Base-by-base conservation (phyloP, 768 basidiomycete genomes). In the Rhodotorula diobovata region DNA sequence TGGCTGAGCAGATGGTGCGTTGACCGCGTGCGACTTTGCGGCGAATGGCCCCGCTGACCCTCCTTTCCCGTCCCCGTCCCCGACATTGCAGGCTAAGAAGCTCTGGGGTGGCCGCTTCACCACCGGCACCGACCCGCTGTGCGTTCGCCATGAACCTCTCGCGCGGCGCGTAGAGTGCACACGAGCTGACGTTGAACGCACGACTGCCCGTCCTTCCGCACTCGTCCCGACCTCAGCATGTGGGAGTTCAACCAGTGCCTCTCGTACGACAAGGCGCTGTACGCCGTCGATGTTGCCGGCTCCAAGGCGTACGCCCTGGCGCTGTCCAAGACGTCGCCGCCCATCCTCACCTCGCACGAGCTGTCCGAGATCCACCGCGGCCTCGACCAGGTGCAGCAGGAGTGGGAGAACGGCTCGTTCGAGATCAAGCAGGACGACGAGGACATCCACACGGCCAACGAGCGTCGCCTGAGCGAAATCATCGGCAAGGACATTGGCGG, bases 381-480 rank as follows among this genome's bases (percentile, higher is more conserved):
- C 18, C 84, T 99, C 60, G 81, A 83, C 67, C 80, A 81, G 43
- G 93, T 99, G 58, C 87, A 85, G 64, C 83, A 85, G 76, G 96
- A 98, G 82, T 99, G 96, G 96, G 85, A 85, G 76, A 83, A 83
- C 28, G 89, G 90, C 57, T 83, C 83, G 90, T 99, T 99, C 79
- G 79, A 82, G 66, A 81, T 87, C 41, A 83, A 88, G 70, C 83
- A 86, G n/a, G 93, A 95, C 76, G 96, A 99, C 77, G 96, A 99
- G 78, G 96, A 99, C 78, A 98, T 99, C 70, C 95, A 98, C 80
- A 99, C 96, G 21, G 96, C 96, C 64, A 99, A 98, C 78, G 96
- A 99, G 80, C 87, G 96, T 58, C 86, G 96, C 53, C 81, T 99
- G 75, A 90, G 88, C 72, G 95, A 99, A 82, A 82, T 99, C 63